Evolutionary conservation across 2,329 filamentous ascomycete genomes (phyloP).

Genomic region (Apiospora malaysiana): DNA sequence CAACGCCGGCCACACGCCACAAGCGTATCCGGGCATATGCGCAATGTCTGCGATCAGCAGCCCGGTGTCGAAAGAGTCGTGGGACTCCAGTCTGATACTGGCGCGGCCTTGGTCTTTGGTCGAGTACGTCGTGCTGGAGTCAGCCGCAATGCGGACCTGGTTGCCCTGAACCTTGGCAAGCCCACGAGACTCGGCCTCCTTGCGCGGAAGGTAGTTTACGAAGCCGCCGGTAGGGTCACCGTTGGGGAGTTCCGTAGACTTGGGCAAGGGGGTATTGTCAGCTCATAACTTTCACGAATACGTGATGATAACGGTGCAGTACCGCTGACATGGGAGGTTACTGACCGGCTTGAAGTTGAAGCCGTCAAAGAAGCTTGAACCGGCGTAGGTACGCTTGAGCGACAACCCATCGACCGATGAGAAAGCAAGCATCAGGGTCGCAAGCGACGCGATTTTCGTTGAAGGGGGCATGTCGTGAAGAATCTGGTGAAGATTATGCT

Average conservation of each 20-base stretch:
- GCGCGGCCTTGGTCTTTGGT: not conserved
- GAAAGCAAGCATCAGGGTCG: not conserved
- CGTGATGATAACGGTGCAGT: too few relatives aligned
- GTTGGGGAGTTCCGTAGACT: not conserved
- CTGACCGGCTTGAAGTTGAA: not conserved
- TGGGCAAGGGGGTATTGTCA: not conserved
- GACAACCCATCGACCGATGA: not conserved
- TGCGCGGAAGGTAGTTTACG: not conserved
- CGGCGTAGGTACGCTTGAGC: not conserved
- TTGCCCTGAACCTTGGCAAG: not conserved
- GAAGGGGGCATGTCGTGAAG: not conserved
- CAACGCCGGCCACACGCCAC: conserved; percentile 79
- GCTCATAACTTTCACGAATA: not conserved
- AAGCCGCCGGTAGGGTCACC: not conserved
- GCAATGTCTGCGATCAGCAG: conserved; percentile 75
- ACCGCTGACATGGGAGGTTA: not conserved
- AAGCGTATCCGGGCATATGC: conserved; percentile 70
- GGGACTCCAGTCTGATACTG: not conserved
- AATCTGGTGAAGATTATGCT: not conserved
- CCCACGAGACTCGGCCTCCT: not conserved
- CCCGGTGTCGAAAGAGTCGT: conserved; percentile 62
- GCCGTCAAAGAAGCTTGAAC: not conserved
- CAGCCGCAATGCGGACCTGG: not conserved
- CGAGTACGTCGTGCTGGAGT: not conserved
- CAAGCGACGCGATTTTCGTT: not conserved